Base-by-base conservation (phyloP, 176 grass and related monocot species). In the Hsuehochloa calcarea region DNA sequence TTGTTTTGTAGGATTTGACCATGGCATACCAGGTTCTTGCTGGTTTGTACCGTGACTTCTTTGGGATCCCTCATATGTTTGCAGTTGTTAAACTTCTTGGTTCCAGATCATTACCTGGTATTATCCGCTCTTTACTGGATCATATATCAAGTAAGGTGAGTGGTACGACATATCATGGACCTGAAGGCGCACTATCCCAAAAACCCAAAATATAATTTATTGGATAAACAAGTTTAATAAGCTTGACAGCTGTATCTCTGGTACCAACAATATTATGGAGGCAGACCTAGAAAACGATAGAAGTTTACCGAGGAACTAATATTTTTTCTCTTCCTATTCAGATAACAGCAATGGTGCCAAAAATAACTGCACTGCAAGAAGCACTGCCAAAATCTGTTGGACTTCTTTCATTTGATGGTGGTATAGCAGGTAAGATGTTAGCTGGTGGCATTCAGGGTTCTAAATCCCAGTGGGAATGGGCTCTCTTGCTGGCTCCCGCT, bases 11-110 rank as follows among this genome's bases (percentile, higher is more conserved):
- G 96, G 96, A 95, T 82, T 89, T 95, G 89, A 98, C 90, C 68
- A 85, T 90, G 85, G 93, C 93, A 25, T 95, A 93, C 78, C 85
- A 98, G 85, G 89, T 87, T 83, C 86, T 98, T 88, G 82, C 87
- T 62, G 85, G 85, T 55, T 82, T 95, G 63, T 93, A 95, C 83
- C 91, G 79, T 84, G 96, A 98, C 77, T 98, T 98, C 84, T 98
- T 98, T 74, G 96, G 96, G 87, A 91, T 93, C 52, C 87, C 96
- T 83, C 96, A 98, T 90, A 98, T 98, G 93, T 93, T 95, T 89
- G 93, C 96, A 87, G 78, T 92, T 89, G 96, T 93, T 71, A 95
- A 93, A 93, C 91, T 95, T 87, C 85, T 98, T 38, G 96, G 96
- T 70, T 92, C 93, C 17, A 95, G 96, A 95, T 95, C 96, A 78